Evolutionary conservation across 345 rosid species (phyloP), one percentile per base, ranked within the genome.

Genomic region (Brassica nigra): DNA sequence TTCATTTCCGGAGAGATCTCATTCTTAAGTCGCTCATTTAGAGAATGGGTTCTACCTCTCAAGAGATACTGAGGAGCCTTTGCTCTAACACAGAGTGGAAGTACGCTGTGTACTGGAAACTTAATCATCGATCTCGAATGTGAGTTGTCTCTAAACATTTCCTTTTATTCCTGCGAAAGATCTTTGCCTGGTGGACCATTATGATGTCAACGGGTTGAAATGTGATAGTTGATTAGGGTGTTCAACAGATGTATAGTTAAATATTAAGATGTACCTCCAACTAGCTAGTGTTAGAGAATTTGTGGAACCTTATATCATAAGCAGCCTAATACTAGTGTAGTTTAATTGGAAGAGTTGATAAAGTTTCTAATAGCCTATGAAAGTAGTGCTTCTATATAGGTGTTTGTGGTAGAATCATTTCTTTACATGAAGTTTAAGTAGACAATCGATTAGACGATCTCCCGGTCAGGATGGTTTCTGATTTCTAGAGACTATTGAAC

Each of bases 71-170:
- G 73, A 92, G 83, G 87, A 86, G 89, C 74, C 88, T 94, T 82
- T 94, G 98, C 90, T 86, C 85, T 55, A 83, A 89, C 78, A 80
- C 95, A 5, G 88, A 65, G 14, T 94, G 98, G 98, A 88, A 84
- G 31, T 94, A 91, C 64, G 97, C 97, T 67, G 90, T 94, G 75
- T 91, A 90, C 69, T 94, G 98, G 98, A 91, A 90, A 84, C 91
- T 94, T 75, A 81, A 88, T 42, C 90, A 86, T 80, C 90, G 85
- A n/a, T 81, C 92, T 72, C 97, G 86, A 81, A 88, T 88, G 98
- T 94, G 74, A 81, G 91, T 87, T 71, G 27, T 23, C 27, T 23
- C 68, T n/a, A 30, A 58, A 20, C 75, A 8, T 70, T 34, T 34
- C 55, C 16, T 20, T 42, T 42, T 47, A 58, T 55, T 55, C 61